These are phyloP conservation scores for Phytophthora fragariae DNA, from an alignment of 352 stramenopile genomes.

Conservation along the genomic window DNA sequence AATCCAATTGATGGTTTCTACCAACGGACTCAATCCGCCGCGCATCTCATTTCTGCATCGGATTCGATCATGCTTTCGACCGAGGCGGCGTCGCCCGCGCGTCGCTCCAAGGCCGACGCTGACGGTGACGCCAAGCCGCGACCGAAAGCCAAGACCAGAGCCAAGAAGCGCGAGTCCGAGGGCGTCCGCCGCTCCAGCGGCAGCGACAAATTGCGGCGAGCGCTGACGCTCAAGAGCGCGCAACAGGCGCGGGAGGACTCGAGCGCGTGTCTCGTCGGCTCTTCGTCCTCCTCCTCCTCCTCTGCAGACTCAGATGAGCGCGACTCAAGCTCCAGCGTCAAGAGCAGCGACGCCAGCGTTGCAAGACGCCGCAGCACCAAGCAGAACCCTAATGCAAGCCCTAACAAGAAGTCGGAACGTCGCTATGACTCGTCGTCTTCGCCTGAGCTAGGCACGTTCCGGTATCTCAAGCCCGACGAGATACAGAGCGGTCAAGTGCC, in stretches of 20 bases:
- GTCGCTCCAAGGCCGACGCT: conserved; percentile 1
- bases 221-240: background rate
- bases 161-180: conserved; percentile 27
- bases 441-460: conserved; percentile 57
- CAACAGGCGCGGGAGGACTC: conserved; percentile 55
- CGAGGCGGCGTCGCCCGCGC: background rate
- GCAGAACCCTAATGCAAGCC: conserved; percentile 20
- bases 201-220: conserved; percentile 11
- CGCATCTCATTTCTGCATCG: conserved; percentile 24
- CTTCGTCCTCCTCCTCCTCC: conserved; percentile 1
- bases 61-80: background rate
- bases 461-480: conserved; percentile 86
- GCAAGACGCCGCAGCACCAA: conserved; percentile 17
- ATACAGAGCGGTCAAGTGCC: conserved; percentile 66
- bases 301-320: conserved; percentile 34
- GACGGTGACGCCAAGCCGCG: conserved; percentile 7
- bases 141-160: conserved; percentile 15
- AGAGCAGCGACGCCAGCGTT: conserved; percentile 18
- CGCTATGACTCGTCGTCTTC: conserved; percentile 44
- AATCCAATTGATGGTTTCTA: background rate
- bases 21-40: background rate
- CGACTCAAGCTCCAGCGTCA: conserved; percentile 28
- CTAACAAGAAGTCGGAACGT: conserved; percentile 22
- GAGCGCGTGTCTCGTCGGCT: conserved; percentile 67
- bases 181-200: conserved; percentile 7